A percentile compares a stretch with the other conserved stretches of the same genome.
These are phyloP conservation scores for Didymella pomorum DNA, from an alignment of 2,329 filamentous ascomycete genomes.

Conservation along the genomic window DNA sequence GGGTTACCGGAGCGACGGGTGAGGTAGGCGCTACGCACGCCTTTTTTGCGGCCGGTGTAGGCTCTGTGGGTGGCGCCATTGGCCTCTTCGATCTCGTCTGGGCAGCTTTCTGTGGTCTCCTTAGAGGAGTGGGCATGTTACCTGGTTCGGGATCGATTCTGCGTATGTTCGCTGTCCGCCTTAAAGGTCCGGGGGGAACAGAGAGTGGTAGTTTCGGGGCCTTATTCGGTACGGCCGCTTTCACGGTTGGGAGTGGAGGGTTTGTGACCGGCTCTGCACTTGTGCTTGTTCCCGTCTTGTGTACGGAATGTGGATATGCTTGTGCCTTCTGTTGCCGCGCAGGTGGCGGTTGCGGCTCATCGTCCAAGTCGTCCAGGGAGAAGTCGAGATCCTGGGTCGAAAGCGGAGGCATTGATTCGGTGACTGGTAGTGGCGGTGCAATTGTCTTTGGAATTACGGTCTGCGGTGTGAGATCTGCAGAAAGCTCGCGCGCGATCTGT, in stretches of 20 bases:
- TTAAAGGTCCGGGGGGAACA: conserved; percentile 12
- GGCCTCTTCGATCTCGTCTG: conserved; percentile 3
- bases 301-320: not conserved
- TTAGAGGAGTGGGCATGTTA: not conserved
- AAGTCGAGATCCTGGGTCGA: conserved; percentile 54
- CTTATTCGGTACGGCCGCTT: not conserved
- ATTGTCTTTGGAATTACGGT: not conserved
- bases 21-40: not conserved
- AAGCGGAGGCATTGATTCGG: conserved; percentile 35
- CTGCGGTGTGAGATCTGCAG: conserved; percentile 22
- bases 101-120: not conserved
- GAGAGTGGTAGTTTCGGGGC: not conserved
- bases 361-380: conserved; percentile 52
- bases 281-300: not conserved
- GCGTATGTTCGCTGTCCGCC: conserved; percentile 15
- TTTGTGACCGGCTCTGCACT: not conserved
- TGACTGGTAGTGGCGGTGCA: not conserved
- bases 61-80: conserved; percentile 14
- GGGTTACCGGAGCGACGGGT: too few relatives aligned
- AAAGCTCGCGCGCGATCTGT: conserved; percentile 56
- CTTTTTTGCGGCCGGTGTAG: conserved; percentile 5
- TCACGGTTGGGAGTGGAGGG: not conserved
- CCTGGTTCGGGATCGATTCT: not conserved
- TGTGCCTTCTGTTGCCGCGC: conserved; percentile 1
- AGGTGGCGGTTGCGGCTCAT: conserved; percentile 19